Conservation (phyloP, 306 rosid genomes). For the Cicer arietinum region DNA sequence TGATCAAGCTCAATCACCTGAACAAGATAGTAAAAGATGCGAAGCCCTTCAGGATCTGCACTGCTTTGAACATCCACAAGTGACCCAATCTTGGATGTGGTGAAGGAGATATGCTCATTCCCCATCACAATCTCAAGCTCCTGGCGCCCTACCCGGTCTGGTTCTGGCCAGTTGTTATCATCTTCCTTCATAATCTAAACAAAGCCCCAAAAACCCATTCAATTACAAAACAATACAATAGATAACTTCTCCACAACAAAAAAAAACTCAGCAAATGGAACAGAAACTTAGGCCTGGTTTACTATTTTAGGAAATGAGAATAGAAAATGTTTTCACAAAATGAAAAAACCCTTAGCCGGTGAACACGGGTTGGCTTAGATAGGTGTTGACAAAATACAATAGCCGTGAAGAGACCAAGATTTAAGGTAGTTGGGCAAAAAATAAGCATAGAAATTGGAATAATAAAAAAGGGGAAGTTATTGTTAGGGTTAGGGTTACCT, state of each 20-base stretch:
- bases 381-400: too few relatives aligned
- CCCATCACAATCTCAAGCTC: constrained; percentile 99
- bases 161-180: constrained; percentile 98
- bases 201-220: too few relatives aligned
- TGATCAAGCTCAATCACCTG: constrained; percentile 61
- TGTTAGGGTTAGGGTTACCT: constrained; percentile 56
- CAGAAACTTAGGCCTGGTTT: too few relatives aligned
- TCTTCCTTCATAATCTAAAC: constrained; percentile 93
- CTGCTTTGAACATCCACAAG: constrained; percentile 97
- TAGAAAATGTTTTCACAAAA: not conserved
- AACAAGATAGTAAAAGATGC: constrained; percentile 95
- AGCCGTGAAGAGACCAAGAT: too few relatives aligned
- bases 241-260: too few relatives aligned
- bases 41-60: constrained; percentile 99
- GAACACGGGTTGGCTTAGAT: too few relatives aligned
- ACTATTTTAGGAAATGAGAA: not conserved
- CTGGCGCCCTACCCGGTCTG: constrained; percentile 92
- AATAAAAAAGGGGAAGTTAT: not conserved
- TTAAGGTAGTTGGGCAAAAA: not conserved
- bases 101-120: constrained; percentile 94
- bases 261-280: too few relatives aligned
- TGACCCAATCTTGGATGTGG: constrained; percentile 96
- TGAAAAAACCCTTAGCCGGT: too few relatives aligned
- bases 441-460: not conserved
- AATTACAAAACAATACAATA: too few relatives aligned